Percentiles rank a stretch among this genome's conserved stretches.
Evolutionary conservation across 179 eudicot species (phyloP).

Genomic region (Beta macrorhiza): DNA sequence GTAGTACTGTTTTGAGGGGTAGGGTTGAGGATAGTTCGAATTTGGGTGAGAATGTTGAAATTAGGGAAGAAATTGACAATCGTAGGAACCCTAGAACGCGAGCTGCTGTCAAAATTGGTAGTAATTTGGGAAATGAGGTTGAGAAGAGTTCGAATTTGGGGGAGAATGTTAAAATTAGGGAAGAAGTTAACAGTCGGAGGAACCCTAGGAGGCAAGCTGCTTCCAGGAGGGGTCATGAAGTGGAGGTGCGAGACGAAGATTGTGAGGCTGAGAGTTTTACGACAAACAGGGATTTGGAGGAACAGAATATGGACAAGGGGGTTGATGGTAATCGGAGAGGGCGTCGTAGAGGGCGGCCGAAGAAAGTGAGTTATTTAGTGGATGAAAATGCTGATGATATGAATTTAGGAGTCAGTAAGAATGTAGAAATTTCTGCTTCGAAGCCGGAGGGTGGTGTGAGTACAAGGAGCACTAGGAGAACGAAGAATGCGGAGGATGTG

Average conservation of each 20-base stretch:
- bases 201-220: constrained; percentile 1
- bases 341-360: constrained; percentile 13
- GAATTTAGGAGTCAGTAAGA: not conserved
- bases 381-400: constrained; percentile 13
- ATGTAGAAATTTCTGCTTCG: constrained; percentile 10
- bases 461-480: constrained; percentile 33
- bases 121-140: not conserved
- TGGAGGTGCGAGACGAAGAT: constrained; percentile 6
- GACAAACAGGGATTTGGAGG: not conserved
- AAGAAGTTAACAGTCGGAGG: not conserved
- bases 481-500: constrained; percentile 28
- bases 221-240: constrained; percentile 24
- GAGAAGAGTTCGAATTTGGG: constrained; percentile 7
- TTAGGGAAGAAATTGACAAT: not conserved
- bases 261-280: not conserved
- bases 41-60: not conserved
- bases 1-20: not conserved
- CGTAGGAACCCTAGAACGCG: not conserved
- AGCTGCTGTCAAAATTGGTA: not conserved
- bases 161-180: not conserved
- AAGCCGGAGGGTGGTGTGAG: constrained; percentile 24
- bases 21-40: not conserved
- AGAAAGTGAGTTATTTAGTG: not conserved
- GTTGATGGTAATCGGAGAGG: constrained; percentile 3
- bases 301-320: constrained; percentile 3